Evolutionary conservation across 495 filamentous ascomycete genomes (phyloP).

Genomic region (Tetracladium marchalianum): DNA sequence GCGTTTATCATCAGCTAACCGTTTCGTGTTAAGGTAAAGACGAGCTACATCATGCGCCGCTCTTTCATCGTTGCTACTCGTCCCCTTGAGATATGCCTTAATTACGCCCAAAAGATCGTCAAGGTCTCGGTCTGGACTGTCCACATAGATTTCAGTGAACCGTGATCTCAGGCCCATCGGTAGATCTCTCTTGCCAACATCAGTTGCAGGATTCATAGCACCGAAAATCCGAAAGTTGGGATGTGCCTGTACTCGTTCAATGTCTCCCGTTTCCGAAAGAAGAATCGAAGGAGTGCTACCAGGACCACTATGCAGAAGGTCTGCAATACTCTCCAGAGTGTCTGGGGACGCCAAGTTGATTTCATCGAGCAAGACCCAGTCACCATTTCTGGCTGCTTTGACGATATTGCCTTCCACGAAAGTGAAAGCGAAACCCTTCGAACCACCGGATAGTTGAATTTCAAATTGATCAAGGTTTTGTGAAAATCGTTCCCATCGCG

Average conservation of each 20-base stretch:
- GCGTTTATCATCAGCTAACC: slow-evolving; percentile 64
- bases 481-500: slow-evolving; percentile 73
- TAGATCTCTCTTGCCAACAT: slow-evolving; percentile 90
- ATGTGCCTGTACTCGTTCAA: slow-evolving; percentile 81
- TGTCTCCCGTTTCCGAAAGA: slow-evolving; percentile 83
- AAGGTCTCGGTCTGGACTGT: slow-evolving; percentile 74
- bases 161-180: slow-evolving; percentile 73
- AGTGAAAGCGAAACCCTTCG: slow-evolving; percentile 80
- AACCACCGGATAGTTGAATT: slow-evolving; percentile 64
- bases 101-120: slow-evolving; percentile 79
- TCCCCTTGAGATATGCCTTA: slow-evolving; percentile 68
- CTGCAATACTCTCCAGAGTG: slow-evolving; percentile 85
- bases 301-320: slow-evolving; percentile 61
- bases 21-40: slow-evolving; percentile 80
- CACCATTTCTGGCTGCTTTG: slow-evolving; percentile 82
- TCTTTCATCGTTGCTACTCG: slow-evolving; percentile 52
- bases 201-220: slow-evolving; percentile 98
- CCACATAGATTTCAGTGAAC: slow-evolving; percentile 91
- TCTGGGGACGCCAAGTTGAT: slow-evolving; percentile 94
- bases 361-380: slow-evolving; percentile 97
- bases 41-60: slow-evolving; percentile 67
- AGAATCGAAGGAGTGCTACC: slow-evolving; percentile 67
- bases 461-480: slow-evolving; percentile 70
- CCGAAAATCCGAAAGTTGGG: slow-evolving; percentile 93
- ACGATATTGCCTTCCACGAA: slow-evolving; percentile 95